A percentile compares a stretch with the other conserved stretches of the same genome.
These are phyloP conservation scores for Cyclospora cayetanensis DNA, from an alignment of 169 alveolate genomes.

Conservation along the genomic window DNA sequence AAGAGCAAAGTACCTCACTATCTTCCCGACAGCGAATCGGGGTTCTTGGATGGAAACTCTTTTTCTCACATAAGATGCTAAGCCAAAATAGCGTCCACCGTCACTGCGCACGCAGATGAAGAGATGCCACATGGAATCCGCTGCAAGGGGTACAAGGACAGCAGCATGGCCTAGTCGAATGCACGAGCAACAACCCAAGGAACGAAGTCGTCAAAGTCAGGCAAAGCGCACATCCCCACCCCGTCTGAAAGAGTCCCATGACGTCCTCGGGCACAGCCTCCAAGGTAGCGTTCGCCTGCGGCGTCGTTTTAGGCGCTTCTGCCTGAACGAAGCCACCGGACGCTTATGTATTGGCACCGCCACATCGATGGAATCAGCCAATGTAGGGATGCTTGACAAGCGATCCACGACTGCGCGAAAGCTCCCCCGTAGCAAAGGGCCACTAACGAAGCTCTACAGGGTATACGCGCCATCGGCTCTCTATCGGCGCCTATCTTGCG, in stretches of 20 bases:
- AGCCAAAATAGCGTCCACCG: background rate
- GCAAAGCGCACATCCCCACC: background rate
- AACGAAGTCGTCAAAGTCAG: background rate
- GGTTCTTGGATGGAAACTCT: slow-evolving; percentile 19
- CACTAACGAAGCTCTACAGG: too few relatives aligned
- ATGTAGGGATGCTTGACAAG: background rate
- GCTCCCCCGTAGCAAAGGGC: too few relatives aligned
- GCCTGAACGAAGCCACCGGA: too few relatives aligned
- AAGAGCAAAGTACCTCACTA: slow-evolving; percentile 31
- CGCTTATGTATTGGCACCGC: too few relatives aligned
- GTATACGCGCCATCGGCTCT: too few relatives aligned
- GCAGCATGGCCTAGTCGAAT: background rate
- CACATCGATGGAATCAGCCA: too few relatives aligned
- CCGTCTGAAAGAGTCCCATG: background rate
- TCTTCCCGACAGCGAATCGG: background rate
- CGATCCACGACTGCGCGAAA: too few relatives aligned
- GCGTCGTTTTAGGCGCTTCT: too few relatives aligned
- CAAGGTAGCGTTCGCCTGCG: too few relatives aligned
- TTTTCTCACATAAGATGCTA: background rate
- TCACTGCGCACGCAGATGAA: background rate
- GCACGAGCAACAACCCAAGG: background rate
- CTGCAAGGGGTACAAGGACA: background rate
- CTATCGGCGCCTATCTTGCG: too few relatives aligned
- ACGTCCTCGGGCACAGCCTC: slow-evolving; percentile 43
- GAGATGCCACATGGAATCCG: too few relatives aligned